These are phyloP conservation scores for Zizania palustris DNA, from an alignment of 202 grass and related monocot genomes.

Conservation along the genomic window DNA sequence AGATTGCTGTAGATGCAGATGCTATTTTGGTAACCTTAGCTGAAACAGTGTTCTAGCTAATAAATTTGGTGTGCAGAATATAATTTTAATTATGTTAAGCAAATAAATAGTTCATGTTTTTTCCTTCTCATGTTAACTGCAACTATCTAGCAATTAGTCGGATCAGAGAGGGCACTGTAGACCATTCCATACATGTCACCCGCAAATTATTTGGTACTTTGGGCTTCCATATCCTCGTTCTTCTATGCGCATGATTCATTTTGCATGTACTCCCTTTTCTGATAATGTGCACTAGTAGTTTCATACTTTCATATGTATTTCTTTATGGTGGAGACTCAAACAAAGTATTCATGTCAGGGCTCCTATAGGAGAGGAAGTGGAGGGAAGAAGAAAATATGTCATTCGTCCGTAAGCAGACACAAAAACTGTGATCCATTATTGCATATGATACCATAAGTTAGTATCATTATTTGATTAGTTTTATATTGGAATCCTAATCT, in stretches of 20 bases:
- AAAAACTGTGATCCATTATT: slow-evolving; percentile 4
- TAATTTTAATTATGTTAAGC: slow-evolving; percentile 5
- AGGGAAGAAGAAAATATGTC: slow-evolving; percentile 87
- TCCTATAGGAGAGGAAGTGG: slow-evolving; percentile 81
- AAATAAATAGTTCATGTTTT: slow-evolving; percentile 5
- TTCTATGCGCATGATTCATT: neutral
- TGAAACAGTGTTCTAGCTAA: slow-evolving; percentile 21
- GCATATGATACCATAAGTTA: neutral
- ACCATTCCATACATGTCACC: slow-evolving; percentile 6
- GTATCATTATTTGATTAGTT: slow-evolving; percentile 31
- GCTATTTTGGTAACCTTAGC: slow-evolving; percentile 1
- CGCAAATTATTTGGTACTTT: neutral
- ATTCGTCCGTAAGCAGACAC: slow-evolving; percentile 80
- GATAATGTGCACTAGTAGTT: slow-evolving; percentile 16
- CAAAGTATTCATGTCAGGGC: slow-evolving; percentile 57
- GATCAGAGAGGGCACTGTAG: neutral
- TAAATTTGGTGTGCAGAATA: neutral
- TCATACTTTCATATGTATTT: slow-evolving; percentile 18
- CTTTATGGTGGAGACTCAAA: neutral
- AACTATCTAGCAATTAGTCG: neutral
- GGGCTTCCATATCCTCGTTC: neutral
- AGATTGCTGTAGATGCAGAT: neutral
- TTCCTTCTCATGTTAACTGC: slow-evolving; percentile 11
- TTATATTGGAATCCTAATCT: slow-evolving; percentile 33
- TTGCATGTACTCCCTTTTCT: neutral